Percentiles rank a stretch among this genome's conserved stretches.
These are phyloP conservation scores for Mucor racemosus DNA, from an alignment of 371 early-diverging fungal genomes.

Conservation along the genomic window DNA sequence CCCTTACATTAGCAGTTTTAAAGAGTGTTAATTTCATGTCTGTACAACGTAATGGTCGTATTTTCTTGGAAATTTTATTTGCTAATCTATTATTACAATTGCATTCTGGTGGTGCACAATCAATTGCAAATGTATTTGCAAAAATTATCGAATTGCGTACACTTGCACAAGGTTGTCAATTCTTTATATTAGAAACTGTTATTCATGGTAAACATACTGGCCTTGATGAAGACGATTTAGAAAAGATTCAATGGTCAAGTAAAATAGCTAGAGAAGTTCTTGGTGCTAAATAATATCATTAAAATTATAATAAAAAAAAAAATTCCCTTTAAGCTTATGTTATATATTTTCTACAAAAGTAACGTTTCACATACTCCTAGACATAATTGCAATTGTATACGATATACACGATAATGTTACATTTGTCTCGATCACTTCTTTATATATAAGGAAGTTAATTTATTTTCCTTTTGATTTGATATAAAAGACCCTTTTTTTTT, in stretches of 20 bases:
- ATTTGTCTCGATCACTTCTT: background rate
- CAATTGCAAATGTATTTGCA: constrained; percentile 62
- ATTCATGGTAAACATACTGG: constrained; percentile 34
- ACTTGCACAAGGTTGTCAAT: constrained; percentile 73
- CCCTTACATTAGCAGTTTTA: constrained; percentile 68
- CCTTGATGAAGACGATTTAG: constrained; percentile 52
- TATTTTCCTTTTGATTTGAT: constrained; percentile 8
- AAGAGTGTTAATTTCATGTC: constrained; percentile 80
- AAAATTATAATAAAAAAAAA: background rate
- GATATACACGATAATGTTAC: background rate
- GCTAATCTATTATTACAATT: constrained; percentile 48
- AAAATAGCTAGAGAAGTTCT: constrained; percentile 65
- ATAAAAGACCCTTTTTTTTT: background rate
- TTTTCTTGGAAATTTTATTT: constrained; percentile 75
- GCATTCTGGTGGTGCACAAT: constrained; percentile 51
- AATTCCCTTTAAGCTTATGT: background rate
- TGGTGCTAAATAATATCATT: constrained; percentile 14
- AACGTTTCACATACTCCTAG: constrained; percentile 13
- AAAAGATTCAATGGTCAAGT: constrained; percentile 67
- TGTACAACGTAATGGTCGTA: constrained; percentile 58
- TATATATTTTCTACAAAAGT: constrained; percentile 7
- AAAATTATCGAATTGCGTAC: constrained; percentile 63
- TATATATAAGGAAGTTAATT: constrained; percentile 2
- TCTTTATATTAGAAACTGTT: constrained; percentile 74
- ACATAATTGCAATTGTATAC: constrained; percentile 15